Conservation (phyloP, 2,329 filamentous ascomycete species). For the Nemania serpens region DNA sequence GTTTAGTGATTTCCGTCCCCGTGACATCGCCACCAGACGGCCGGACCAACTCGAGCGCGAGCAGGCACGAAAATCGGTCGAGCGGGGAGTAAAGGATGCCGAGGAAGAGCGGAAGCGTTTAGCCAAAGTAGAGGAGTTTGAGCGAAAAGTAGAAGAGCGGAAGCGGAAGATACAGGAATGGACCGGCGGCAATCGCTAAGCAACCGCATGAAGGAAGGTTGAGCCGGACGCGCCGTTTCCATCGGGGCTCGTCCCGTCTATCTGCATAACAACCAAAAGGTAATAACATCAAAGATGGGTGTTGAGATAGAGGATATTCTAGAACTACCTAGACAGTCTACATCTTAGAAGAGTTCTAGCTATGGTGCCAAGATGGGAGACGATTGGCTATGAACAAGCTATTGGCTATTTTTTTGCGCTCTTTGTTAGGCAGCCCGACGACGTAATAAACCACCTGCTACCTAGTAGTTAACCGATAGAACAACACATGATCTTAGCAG, state of each 20-base stretch:
- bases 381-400: neutral
- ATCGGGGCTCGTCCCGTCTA: neutral
- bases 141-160: conserved; percentile 60
- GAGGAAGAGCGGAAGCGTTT: conserved; percentile 58
- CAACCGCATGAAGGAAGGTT: too few species aligned
- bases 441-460: too few species aligned
- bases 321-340: conserved; percentile 17
- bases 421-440: too few species aligned
- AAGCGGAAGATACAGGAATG: conserved; percentile 54
- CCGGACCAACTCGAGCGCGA: conserved; percentile 86
- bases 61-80: conserved; percentile 66
- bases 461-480: too few species aligned
- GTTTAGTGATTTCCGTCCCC: conserved; percentile 90
- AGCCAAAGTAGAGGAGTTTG: conserved; percentile 63
- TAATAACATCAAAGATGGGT: neutral
- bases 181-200: conserved; percentile 42
- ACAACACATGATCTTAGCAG: too few species aligned
- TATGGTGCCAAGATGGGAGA: neutral
- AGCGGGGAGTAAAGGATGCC: conserved; percentile 53
- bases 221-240: too few species aligned
- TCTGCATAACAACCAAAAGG: neutral
- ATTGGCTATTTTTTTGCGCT: too few species aligned
- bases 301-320: conserved; percentile 16
- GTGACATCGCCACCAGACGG: conserved; percentile 87
- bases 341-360: neutral